Conservation (phyloP, 352 stramenopile species). For the Globisporangium heterothallicum region DNA sequence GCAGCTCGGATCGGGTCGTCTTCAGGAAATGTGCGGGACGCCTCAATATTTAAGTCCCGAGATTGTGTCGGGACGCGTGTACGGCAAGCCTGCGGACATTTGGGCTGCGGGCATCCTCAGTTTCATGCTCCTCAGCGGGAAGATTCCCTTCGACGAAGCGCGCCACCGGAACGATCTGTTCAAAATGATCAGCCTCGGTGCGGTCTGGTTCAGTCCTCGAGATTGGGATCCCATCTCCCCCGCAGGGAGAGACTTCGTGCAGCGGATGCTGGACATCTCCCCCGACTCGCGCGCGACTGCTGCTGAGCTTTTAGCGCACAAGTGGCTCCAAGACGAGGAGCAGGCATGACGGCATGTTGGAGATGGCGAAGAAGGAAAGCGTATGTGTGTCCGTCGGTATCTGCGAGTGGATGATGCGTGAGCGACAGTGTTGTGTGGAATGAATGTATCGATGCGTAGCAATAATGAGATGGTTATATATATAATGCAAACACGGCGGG, state of each 20-base stretch:
- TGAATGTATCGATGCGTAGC: too few species aligned
- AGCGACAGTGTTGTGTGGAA: too few species aligned
- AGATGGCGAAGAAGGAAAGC: too few species aligned
- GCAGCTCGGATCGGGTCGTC: constrained; percentile 77
- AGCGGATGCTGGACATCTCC: constrained; percentile 83
- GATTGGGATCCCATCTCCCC: constrained; percentile 80
- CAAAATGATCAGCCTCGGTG: constrained; percentile 86
- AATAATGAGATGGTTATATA: too few species aligned
- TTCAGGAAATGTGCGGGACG: constrained; percentile 93
- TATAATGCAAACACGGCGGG: too few species aligned
- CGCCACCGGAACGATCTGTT: constrained; percentile 45
- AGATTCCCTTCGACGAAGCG: constrained; percentile 52
- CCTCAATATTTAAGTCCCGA: constrained; percentile 96
- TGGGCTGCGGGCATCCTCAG: constrained; percentile 95
- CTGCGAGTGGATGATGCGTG: too few species aligned
- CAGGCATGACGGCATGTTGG: background rate
- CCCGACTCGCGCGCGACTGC: constrained; percentile 59
- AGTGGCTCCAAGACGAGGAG: constrained; percentile 31
- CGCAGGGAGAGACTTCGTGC: constrained; percentile 83
- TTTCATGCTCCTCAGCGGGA: constrained; percentile 85
- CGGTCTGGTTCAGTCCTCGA: constrained; percentile 89
- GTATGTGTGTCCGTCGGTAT: too few species aligned
- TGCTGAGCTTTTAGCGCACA: constrained; percentile 44
- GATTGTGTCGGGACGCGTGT: constrained; percentile 88
- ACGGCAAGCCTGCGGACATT: constrained; percentile 91